phyloP scores from a whole-genome alignment of 2,329 filamentous ascomycete species.

The Penicillium verrucosum region DNA sequence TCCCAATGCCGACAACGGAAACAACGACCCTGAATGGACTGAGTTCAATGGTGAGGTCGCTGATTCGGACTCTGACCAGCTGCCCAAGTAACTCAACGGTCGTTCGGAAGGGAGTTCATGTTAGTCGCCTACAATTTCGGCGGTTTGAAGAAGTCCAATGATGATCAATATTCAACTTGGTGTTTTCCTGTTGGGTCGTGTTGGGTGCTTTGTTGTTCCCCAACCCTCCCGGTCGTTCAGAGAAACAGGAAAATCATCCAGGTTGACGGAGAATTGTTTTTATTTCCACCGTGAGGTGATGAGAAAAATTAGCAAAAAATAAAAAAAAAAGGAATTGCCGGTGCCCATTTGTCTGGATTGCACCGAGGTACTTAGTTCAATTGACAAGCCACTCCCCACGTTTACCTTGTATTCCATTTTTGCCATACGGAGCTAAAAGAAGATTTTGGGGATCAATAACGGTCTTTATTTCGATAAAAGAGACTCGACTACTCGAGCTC shows the following conservation, averaged over 20 bases:
- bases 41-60: background rate
- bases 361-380: background rate
- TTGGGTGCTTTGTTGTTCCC: background rate
- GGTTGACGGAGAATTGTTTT: background rate
- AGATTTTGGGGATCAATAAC: background rate
- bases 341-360: background rate
- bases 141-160: no score
- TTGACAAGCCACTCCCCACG: background rate
- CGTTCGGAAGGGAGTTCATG: background rate
- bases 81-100: background rate
- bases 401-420: background rate
- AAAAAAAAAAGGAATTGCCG: background rate
- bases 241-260: background rate
- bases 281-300: background rate
- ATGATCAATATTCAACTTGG: background rate
- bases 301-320: background rate
- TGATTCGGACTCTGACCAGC: background rate
- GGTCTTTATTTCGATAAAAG: background rate
- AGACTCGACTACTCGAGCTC: background rate
- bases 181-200: background rate
- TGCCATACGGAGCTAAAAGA: background rate
- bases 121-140: no score
- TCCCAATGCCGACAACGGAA: background rate
- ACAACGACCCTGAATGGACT: background rate
- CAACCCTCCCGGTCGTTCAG: background rate